Evolutionary conservation across 805 yeast species (phyloP), one percentile per base, ranked within the genome.

Genomic region (Saturnispora ahearnii): DNA sequence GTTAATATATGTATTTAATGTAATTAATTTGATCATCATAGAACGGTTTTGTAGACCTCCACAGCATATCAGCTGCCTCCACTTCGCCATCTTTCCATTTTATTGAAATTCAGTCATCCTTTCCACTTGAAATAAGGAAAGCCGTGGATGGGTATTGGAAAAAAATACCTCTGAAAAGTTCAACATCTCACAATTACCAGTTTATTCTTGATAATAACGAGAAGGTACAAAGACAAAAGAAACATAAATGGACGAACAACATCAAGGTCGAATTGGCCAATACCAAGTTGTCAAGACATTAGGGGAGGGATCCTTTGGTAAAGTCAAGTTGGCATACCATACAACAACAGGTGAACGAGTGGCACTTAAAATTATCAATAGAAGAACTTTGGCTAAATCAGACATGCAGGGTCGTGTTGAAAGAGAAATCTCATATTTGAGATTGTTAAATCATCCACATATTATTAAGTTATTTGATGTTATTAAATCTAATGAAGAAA

Each of bases 391-490:
- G 63, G 95, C 96, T 44, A 91, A 91, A 63, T 80, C 89, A 9
- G 98, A 90, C 67, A 90, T 90, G 98, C 96, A 90, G 63, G 97
- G 97, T 28, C 75, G 98, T 55, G 82, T 91, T 29, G 98, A 91
- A 72, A 76, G 98, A 59, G 98, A 91, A 66, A 91, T 91, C 48
- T 83, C 95, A 11, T 91, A 91, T 64, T 72, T 91, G 56, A 73
- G 97, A 49, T 73, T 91, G 51, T 73, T 91, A 53, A 80, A 96
- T 66, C 98, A 91, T 67, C 97, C 96, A 3, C 98, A 91, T 66
- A 91, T 91, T 66, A 91, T 91, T 70, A 91, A 91, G 67, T 73
- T 91, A 46, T 90, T 89, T 68, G 98, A 91, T 65, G 98, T 91
- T 41, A 90, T 91, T 64, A 90, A 90, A 66, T 85, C 95, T 41